A percentile compares a stretch with the other conserved stretches of the same genome.
These are phyloP conservation scores for Mucor sp. DNA, from an alignment of 371 early-diverging fungal species.

Conservation along the genomic window DNA sequence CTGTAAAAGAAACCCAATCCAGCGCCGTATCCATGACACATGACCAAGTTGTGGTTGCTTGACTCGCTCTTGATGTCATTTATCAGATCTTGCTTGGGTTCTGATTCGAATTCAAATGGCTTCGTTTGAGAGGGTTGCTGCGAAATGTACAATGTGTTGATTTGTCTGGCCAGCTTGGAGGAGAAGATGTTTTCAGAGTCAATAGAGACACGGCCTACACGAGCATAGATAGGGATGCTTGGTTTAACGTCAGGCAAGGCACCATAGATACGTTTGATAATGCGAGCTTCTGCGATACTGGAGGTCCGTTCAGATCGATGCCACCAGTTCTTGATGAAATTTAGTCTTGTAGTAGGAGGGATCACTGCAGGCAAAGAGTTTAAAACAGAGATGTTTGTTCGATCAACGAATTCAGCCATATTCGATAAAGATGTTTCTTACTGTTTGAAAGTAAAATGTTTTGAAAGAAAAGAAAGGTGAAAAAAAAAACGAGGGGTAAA, in stretches of 20 bases:
- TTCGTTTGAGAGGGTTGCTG: conserved; percentile 19
- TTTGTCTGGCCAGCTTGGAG: conserved; percentile 23
- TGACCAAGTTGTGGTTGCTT: conserved; percentile 63
- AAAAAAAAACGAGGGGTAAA: background rate
- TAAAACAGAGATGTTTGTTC: conserved; percentile 14
- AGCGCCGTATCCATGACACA: conserved; percentile 93
- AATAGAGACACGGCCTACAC: conserved; percentile 46
- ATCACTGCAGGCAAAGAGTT: conserved; percentile 42
- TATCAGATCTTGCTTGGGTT: conserved; percentile 35
- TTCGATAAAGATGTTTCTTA: background rate
- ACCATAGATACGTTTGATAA: conserved; percentile 45
- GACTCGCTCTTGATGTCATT: conserved; percentile 26
- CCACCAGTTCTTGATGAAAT: conserved; percentile 54
- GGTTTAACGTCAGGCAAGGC: conserved; percentile 31
- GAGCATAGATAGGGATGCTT: conserved; percentile 23
- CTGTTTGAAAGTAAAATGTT: background rate
- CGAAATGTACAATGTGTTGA: conserved; percentile 40
- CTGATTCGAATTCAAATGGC: conserved; percentile 31
- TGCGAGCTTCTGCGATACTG: conserved; percentile 49
- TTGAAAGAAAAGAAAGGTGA: background rate
- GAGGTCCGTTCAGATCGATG: conserved; percentile 48
- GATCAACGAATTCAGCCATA: background rate
- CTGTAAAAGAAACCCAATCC: conserved; percentile 89
- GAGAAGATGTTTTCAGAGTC: conserved; percentile 36
- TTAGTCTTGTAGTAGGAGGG: conserved; percentile 47